These are phyloP conservation scores for Gynochthodes officinalis DNA, from an alignment of 257 asterid genomes.

Conservation along the genomic window DNA sequence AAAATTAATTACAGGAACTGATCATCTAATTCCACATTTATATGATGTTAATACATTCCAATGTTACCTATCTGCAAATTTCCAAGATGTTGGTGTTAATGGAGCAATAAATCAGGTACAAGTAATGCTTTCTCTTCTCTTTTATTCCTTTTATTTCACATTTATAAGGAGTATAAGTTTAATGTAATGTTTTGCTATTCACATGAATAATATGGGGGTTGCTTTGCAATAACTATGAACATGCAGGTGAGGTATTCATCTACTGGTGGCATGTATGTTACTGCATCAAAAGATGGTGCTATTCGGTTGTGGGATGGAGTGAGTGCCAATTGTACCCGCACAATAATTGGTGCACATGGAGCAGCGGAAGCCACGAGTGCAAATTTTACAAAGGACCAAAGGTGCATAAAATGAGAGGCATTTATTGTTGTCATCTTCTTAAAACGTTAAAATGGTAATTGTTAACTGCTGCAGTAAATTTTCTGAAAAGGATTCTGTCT, in stretches of 20 bases:
- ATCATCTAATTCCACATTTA: slow-evolving; percentile 72
- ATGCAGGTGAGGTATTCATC: slow-evolving; percentile 69
- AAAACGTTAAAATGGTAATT: neutral
- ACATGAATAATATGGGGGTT: slow-evolving; percentile 1
- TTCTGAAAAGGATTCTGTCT: neutral
- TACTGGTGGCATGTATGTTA: slow-evolving; percentile 71
- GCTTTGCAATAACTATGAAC: neutral
- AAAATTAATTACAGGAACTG: slow-evolving; percentile 59
- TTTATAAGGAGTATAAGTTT: neutral
- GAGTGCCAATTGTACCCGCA: slow-evolving; percentile 64
- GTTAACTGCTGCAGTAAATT: neutral
- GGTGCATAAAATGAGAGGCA: slow-evolving; percentile 27
- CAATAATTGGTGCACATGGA: slow-evolving; percentile 75
- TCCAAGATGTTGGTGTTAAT: slow-evolving; percentile 55
- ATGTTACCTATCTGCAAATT: slow-evolving; percentile 66
- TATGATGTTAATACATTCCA: slow-evolving; percentile 80
- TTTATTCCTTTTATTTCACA: neutral
- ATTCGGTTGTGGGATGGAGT: slow-evolving; percentile 82
- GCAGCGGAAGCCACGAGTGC: slow-evolving; percentile 76
- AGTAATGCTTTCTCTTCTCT: neutral
- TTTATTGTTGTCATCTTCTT: neutral
- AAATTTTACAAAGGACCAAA: slow-evolving; percentile 69
- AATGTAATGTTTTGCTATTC: neutral
- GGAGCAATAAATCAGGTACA: slow-evolving; percentile 83
- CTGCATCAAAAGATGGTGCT: slow-evolving; percentile 89